Evolutionary conservation across 352 stramenopile species (phyloP).

Genomic region (Globisporangium canariense): DNA sequence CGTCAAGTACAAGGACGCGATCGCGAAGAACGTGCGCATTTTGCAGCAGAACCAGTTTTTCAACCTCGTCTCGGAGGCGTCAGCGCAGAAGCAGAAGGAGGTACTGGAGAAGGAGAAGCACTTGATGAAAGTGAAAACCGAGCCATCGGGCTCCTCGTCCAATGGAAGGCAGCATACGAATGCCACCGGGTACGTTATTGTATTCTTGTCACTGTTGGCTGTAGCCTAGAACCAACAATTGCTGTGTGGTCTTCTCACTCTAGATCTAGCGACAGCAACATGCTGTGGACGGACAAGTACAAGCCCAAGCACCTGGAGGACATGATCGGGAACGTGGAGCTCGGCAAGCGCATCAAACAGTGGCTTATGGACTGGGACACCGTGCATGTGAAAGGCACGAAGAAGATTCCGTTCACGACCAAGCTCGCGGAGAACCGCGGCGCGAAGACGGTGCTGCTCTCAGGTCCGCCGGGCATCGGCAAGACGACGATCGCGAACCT

Average conservation of each 20-base stretch:
- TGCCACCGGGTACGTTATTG: neutral
- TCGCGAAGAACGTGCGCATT: slow-evolving; percentile 80
- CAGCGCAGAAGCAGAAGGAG: slow-evolving; percentile 61
- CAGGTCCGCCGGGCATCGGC: slow-evolving; percentile 93
- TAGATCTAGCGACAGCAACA: slow-evolving; percentile 30
- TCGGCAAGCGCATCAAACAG: slow-evolving; percentile 81
- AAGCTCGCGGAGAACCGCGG: slow-evolving; percentile 87
- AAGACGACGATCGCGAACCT: slow-evolving; percentile 97
- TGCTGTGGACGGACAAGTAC: slow-evolving; percentile 96
- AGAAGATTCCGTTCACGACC: slow-evolving; percentile 73
- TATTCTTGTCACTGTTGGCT: neutral
- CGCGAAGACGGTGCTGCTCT: slow-evolving; percentile 95
- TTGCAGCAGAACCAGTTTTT: slow-evolving; percentile 87
- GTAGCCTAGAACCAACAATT: neutral
- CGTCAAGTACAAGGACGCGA: slow-evolving; percentile 90
- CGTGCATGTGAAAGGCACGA: slow-evolving; percentile 79
- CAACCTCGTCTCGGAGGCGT: slow-evolving; percentile 75
- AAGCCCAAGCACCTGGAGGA: slow-evolving; percentile 88
- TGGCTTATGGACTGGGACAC: slow-evolving; percentile 86
- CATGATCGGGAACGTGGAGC: slow-evolving; percentile 93
- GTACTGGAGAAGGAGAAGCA: slow-evolving; percentile 59
- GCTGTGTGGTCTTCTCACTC: neutral
- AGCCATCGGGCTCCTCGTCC: slow-evolving; percentile 12
- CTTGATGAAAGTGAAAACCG: slow-evolving; percentile 46
- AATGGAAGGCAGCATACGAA: slow-evolving; percentile 46